Percentiles rank a stretch among this genome's conserved stretches.
Conservation (phyloP, 345 rosid genomes). For the Mercurialis annua region DNA sequence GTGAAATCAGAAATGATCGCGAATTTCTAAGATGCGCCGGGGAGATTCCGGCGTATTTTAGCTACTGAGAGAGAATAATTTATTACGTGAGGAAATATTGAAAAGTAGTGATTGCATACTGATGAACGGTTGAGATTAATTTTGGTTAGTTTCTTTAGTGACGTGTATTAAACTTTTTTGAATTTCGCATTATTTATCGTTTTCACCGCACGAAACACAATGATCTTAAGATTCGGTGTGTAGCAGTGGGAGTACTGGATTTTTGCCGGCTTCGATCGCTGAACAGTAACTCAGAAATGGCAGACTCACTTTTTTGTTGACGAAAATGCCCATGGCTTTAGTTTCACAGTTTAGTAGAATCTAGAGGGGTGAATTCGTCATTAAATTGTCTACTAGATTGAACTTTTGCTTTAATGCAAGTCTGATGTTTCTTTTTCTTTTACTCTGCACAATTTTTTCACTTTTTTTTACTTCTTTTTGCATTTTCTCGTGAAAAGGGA, state of each 20-base stretch:
- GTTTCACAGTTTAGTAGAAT: too few relatives aligned
- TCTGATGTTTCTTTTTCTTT: background rate
- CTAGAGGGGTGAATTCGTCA: slow-evolving; percentile 20
- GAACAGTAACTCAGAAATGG: slow-evolving; percentile 17
- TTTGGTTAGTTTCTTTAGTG: background rate
- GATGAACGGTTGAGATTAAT: slow-evolving; percentile 21
- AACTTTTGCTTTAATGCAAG: slow-evolving; percentile 8
- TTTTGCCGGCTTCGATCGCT: background rate
- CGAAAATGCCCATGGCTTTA: slow-evolving; percentile 4
- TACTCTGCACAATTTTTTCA: background rate
- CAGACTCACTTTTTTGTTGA: background rate
- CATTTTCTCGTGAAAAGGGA: background rate
- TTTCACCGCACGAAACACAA: slow-evolving; percentile 21
- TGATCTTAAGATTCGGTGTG: slow-evolving; percentile 26
- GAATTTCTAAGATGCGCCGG: slow-evolving; percentile 21
- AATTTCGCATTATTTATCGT: background rate
- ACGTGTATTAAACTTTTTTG: background rate
- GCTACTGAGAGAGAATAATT: background rate
- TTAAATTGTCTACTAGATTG: slow-evolving; percentile 1
- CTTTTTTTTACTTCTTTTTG: background rate
- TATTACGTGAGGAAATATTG: background rate
- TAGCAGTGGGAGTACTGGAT: too few relatives aligned
- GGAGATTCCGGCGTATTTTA: slow-evolving; percentile 11
- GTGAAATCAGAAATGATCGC: background rate
- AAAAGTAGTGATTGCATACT: background rate